These are phyloP conservation scores for Leccinum ochraceum DNA, from an alignment of 768 basidiomycete species.

Conservation along the genomic window DNA sequence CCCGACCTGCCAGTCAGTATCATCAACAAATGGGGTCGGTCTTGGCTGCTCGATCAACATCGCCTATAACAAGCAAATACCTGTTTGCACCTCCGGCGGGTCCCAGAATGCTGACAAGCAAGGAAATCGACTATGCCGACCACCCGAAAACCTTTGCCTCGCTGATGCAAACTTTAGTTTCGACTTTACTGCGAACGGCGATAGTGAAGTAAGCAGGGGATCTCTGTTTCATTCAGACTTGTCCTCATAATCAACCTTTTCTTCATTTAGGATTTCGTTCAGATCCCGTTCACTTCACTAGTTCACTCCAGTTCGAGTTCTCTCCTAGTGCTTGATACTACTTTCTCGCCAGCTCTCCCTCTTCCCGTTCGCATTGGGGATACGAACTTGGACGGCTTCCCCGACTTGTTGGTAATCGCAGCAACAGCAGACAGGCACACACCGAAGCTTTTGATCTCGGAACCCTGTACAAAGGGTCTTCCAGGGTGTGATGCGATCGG, in stretches of 20 bases:
- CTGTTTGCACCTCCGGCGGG: constrained; percentile 66
- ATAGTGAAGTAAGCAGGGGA: constrained; percentile 49
- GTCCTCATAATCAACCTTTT: neutral
- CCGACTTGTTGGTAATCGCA: constrained; percentile 72
- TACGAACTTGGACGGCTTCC: constrained; percentile 91
- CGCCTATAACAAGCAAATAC: constrained; percentile 89
- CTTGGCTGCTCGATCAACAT: constrained; percentile 82
- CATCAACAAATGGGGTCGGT: constrained; percentile 68
- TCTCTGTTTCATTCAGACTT: neutral
- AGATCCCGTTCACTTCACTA: constrained; percentile 63
- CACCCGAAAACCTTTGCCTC: constrained; percentile 77
- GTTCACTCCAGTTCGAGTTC: constrained; percentile 50
- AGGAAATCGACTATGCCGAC: constrained; percentile 62
- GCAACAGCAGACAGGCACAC: constrained; percentile 46
- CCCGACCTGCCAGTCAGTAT: constrained; percentile 76
- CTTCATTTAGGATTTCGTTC: constrained; percentile 58
- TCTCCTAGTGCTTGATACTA: constrained; percentile 70
- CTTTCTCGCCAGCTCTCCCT: constrained; percentile 67
- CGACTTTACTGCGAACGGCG: constrained; percentile 51
- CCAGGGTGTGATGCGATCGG: constrained; percentile 57
- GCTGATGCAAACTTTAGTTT: constrained; percentile 82
- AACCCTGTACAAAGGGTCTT: constrained; percentile 56
- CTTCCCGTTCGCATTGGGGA: constrained; percentile 84
- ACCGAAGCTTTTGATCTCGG: constrained; percentile 64
- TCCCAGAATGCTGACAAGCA: constrained; percentile 47